Conservation (phyloP, 2,329 filamentous ascomycete genomes). For the Lojkania enalia region DNA sequence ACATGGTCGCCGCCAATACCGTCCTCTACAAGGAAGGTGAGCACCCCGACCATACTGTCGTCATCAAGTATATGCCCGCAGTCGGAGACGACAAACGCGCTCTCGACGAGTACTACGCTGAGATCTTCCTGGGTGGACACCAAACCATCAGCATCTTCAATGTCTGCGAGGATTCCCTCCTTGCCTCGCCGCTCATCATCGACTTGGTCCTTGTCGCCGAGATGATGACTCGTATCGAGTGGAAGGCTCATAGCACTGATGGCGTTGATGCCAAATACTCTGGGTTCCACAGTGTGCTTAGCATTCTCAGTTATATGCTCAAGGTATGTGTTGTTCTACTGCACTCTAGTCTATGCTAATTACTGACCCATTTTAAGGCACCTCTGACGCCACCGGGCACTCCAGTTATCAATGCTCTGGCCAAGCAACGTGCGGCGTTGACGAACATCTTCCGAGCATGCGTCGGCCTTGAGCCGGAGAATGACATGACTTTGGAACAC, state of each 20-base stretch:
- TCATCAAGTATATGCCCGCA: constrained; percentile 99
- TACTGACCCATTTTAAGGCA: constrained; percentile 61
- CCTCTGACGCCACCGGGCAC: constrained; percentile 92
- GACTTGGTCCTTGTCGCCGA: constrained; percentile 91
- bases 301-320: constrained; percentile 98
- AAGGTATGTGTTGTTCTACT: constrained; percentile 52
- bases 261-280: constrained; percentile 70
- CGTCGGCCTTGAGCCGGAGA: constrained; percentile 94
- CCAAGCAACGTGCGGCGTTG: constrained; percentile 91
- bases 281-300: constrained; percentile 95
- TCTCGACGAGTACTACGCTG: constrained; percentile 97
- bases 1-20: constrained; percentile 96
- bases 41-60: constrained; percentile 96
- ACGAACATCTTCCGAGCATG: constrained; percentile 99
- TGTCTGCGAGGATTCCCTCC: constrained; percentile 96
- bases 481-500: constrained; percentile 98
- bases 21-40: constrained; percentile 90
- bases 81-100: constrained; percentile 99
- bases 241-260: constrained; percentile 66
- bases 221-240: constrained; percentile 98
- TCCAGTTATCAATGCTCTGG: constrained; percentile 91
- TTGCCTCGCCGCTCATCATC: constrained; percentile 95
- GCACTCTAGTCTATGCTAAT: constrained; percentile 13
- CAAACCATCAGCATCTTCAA: constrained; percentile 99
- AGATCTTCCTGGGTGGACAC: constrained; percentile 98